phyloP scores from a whole-genome alignment of 805 yeast genomes.

The Saccharomyces eubayanus region DNA sequence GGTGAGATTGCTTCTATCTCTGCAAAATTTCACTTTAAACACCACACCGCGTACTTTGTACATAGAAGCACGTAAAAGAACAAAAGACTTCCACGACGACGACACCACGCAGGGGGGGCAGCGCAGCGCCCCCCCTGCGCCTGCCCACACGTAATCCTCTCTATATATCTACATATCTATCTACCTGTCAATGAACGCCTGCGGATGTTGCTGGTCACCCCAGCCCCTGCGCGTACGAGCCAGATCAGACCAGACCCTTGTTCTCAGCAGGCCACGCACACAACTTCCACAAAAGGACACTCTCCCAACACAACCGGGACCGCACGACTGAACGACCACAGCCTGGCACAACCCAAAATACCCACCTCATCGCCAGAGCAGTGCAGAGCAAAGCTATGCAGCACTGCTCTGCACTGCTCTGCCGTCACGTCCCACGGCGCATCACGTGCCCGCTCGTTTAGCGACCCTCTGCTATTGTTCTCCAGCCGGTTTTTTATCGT shows the following conservation, averaged over 20 bases:
- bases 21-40: background rate
- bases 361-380: too few relatives aligned
- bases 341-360: too few relatives aligned
- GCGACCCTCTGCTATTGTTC: background rate
- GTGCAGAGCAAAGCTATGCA: too few relatives aligned
- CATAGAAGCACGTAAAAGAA: background rate
- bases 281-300: too few relatives aligned
- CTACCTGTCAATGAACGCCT: background rate
- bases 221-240: background rate
- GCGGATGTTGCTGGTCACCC: background rate
- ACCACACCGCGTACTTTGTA: background rate
- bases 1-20: background rate
- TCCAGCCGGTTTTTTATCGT: background rate
- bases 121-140: background rate
- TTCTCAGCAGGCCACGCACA: background rate
- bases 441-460: background rate
- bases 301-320: too few relatives aligned
- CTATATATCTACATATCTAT: background rate
- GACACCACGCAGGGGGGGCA: background rate
- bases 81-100: background rate
- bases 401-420: background rate
- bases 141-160: background rate
- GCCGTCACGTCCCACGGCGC: background rate
- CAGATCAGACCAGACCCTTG: background rate
- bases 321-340: background rate